These are phyloP conservation scores for Penicillium bialowiezense DNA, from an alignment of 495 filamentous ascomycete species.

Conservation along the genomic window DNA sequence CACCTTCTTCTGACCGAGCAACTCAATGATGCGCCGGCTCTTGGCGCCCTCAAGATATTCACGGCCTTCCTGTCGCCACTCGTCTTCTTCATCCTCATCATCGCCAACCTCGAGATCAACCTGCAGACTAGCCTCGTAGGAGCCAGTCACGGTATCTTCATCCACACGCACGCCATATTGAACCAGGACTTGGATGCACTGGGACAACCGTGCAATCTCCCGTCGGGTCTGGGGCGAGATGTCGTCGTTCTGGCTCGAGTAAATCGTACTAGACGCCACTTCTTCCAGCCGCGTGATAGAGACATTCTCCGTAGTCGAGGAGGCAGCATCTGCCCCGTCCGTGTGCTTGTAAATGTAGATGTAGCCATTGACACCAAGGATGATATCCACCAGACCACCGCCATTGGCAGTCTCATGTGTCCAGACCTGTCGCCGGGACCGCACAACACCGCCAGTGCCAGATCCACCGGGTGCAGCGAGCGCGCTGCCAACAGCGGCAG, in stretches of 20 bases:
- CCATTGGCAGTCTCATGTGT: constrained; percentile 64
- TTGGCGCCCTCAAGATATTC: constrained; percentile 73
- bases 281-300: constrained; percentile 84
- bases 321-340: constrained; percentile 48
- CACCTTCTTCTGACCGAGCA: constrained; percentile 27
- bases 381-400: constrained; percentile 78
- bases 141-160: constrained; percentile 81
- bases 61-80: constrained; percentile 37
- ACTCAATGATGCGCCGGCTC: constrained; percentile 62
- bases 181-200: constrained; percentile 76
- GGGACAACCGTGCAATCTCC: constrained; percentile 80
- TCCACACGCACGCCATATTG: constrained; percentile 82
- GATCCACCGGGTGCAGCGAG: constrained; percentile 15
- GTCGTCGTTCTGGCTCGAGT: constrained; percentile 87
- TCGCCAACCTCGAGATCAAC: constrained; percentile 60
- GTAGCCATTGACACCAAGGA: constrained; percentile 93
- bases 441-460: constrained; percentile 63
- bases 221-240: constrained; percentile 71
- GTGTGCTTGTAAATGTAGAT: constrained; percentile 86
- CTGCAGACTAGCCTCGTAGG: constrained; percentile 76
- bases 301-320: constrained; percentile 48
- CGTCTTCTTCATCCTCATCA: constrained; percentile 40
- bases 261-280: constrained; percentile 67
- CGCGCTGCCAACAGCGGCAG: constrained; percentile 17
- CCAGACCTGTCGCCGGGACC: constrained; percentile 81